Conservation (phyloP, 176 grass and related monocot species). For the Musa itinerans region DNA sequence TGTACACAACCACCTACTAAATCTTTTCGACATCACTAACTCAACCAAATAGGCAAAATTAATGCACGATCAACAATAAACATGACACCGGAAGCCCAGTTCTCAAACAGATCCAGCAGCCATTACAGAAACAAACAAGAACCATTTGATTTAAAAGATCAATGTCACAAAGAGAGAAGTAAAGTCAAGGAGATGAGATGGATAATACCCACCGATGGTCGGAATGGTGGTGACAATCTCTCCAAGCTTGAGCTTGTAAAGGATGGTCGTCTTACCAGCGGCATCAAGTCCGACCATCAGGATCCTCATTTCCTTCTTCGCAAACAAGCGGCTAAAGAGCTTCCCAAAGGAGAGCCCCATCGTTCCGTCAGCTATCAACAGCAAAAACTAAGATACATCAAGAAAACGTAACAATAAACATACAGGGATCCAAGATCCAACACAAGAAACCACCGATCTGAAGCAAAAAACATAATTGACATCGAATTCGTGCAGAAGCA, state of each 20-base stretch:
- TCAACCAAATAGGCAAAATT: no score
- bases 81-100: no score
- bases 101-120: no score
- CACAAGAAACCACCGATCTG: neutral
- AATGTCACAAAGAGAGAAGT: neutral
- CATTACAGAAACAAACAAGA: no score
- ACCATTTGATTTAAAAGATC: no score
- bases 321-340: conserved; percentile 11
- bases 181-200: neutral
- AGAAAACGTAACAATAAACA: neutral
- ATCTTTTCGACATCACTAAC: no score
- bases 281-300: conserved; percentile 15
- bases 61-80: no score
- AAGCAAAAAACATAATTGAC: no score
- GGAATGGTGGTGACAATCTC: conserved; percentile 14
- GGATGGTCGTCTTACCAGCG: conserved; percentile 12
- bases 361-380: neutral
- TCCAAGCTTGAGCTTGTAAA: conserved; percentile 15
- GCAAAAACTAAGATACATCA: neutral
- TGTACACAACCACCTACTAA: no score
- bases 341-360: conserved; percentile 4
- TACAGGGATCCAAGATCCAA: neutral
- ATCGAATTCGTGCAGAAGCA: no score
- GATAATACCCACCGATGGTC: neutral
- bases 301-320: conserved; percentile 12